Evolutionary conservation across 2,329 filamentous ascomycete genomes (phyloP).

Genomic region (Hypoxylon sp.): DNA sequence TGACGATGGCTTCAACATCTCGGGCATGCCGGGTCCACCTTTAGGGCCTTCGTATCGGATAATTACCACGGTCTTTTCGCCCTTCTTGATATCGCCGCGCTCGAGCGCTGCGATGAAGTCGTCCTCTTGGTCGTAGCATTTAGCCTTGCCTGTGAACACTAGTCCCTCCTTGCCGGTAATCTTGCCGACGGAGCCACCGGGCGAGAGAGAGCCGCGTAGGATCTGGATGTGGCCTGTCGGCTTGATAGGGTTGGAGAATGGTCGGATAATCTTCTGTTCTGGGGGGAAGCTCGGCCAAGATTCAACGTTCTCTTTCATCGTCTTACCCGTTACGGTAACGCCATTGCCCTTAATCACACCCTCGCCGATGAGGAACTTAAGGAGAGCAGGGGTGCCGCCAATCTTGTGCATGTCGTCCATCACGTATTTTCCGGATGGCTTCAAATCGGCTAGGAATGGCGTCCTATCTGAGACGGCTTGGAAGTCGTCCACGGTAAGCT

Average conservation of each 20-base stretch:
- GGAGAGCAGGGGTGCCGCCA: slow-evolving; percentile 87
- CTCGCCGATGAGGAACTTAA: slow-evolving; percentile 88
- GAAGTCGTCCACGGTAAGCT: slow-evolving; percentile 89
- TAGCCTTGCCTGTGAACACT: slow-evolving; percentile 83
- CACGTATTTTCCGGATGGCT: slow-evolving; percentile 89
- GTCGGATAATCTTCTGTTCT: slow-evolving; percentile 86
- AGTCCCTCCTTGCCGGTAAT: slow-evolving; percentile 96
- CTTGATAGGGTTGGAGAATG: slow-evolving; percentile 88
- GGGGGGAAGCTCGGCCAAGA: slow-evolving; percentile 80
- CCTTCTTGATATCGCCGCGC: slow-evolving; percentile 82
- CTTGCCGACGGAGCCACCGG: slow-evolving; percentile 89
- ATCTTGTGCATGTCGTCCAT: slow-evolving; percentile 89
- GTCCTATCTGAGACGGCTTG: slow-evolving; percentile 84
- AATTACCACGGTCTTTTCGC: slow-evolving; percentile 89
- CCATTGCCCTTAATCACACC: slow-evolving; percentile 85
- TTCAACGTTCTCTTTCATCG: slow-evolving; percentile 86
- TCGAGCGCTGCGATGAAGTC: slow-evolving; percentile 84
- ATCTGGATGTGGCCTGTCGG: slow-evolving; percentile 90
- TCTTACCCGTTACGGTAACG: slow-evolving; percentile 90
- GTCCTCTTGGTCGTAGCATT: slow-evolving; percentile 87
- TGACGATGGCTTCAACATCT: slow-evolving; percentile 93
- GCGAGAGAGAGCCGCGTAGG: slow-evolving; percentile 86
- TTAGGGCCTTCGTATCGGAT: slow-evolving; percentile 96
- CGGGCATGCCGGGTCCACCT: slow-evolving; percentile 94
- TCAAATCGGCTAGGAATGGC: slow-evolving; percentile 85